Evolutionary conservation across 208 protist genomes (phyloP).

Genomic region (Lotmaria passim): DNA sequence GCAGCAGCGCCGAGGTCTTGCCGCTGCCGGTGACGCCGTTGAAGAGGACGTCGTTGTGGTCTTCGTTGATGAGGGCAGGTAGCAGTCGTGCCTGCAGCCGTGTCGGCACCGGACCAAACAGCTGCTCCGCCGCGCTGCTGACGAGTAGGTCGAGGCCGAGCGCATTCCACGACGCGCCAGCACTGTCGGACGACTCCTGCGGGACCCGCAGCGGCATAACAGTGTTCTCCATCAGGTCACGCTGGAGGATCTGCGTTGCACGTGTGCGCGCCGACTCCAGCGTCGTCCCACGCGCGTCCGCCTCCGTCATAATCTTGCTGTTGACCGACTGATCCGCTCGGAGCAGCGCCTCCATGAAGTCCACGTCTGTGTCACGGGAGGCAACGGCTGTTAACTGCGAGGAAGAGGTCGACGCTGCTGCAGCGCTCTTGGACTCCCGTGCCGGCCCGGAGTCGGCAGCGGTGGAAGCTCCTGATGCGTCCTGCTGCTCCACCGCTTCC

Average conservation of each 20-base stretch:
- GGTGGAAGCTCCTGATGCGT: neutral
- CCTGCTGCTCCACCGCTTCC: slow-evolving; percentile 21
- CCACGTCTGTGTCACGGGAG: slow-evolving; percentile 5
- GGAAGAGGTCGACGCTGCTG: slow-evolving; percentile 4
- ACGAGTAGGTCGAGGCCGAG: slow-evolving; percentile 66
- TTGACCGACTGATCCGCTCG: slow-evolving; percentile 38
- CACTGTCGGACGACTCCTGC: slow-evolving; percentile 38
- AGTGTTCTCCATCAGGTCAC: slow-evolving; percentile 40
- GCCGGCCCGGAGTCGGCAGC: no score
- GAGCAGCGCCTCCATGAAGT: slow-evolving; percentile 29
- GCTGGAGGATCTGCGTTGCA: slow-evolving; percentile 39
- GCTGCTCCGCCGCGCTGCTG: slow-evolving; percentile 35
- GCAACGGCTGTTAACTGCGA: slow-evolving; percentile 3
- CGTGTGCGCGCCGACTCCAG: slow-evolving; percentile 62
- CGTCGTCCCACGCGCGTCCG: slow-evolving; percentile 52
- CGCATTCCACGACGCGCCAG: slow-evolving; percentile 49
- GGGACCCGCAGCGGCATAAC: slow-evolving; percentile 7
- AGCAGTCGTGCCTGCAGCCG: slow-evolving; percentile 76
- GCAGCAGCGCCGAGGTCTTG: slow-evolving; percentile 77
- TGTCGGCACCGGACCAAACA: slow-evolving; percentile 57
- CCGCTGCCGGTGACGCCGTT: slow-evolving; percentile 83
- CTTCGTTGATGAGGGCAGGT: slow-evolving; percentile 75
- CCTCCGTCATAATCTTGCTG: slow-evolving; percentile 63
- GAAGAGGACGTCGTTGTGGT: slow-evolving; percentile 87
- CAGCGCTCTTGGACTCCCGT: neutral